phyloP scores from a whole-genome alignment of 352 stramenopile species.

The Pythium insidiosum region DNA sequence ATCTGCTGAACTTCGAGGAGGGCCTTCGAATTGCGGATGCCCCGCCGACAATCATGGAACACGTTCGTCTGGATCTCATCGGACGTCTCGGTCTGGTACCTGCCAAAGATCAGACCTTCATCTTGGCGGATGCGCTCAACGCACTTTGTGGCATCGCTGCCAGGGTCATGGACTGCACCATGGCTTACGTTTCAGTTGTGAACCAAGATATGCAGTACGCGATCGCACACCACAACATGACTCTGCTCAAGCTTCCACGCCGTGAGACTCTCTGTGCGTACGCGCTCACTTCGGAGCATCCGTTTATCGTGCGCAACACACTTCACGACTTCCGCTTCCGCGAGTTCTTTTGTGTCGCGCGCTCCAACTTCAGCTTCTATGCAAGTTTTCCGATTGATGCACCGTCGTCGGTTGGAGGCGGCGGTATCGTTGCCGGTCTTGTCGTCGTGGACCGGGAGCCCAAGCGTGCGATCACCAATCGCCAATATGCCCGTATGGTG shows the following conservation, averaged over 20 bases:
- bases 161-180: constrained; percentile 23
- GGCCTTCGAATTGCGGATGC: constrained; percentile 21
- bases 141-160: constrained; percentile 24
- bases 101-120: neutral
- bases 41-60: constrained; percentile 10
- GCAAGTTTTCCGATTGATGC: constrained; percentile 25
- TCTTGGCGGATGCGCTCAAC: no score
- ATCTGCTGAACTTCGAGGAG: constrained; percentile 25
- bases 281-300: constrained; percentile 20
- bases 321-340: constrained; percentile 26
- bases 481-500: constrained; percentile 24
- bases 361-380: constrained; percentile 22
- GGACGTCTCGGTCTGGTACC: constrained; percentile 16
- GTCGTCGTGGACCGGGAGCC: constrained; percentile 25
- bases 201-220: constrained; percentile 20
- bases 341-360: constrained; percentile 25
- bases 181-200: constrained; percentile 21
- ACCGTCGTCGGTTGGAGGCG: constrained; percentile 13
- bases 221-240: constrained; percentile 18
- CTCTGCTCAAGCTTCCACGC: constrained; percentile 20
- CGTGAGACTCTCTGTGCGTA: constrained; percentile 25
- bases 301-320: constrained; percentile 25
- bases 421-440: constrained; percentile 22
- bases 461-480: constrained; percentile 20
- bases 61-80: constrained; percentile 18